Conservation (phyloP, 345 rosid genomes). For the Dipteronia dyeriana region DNA sequence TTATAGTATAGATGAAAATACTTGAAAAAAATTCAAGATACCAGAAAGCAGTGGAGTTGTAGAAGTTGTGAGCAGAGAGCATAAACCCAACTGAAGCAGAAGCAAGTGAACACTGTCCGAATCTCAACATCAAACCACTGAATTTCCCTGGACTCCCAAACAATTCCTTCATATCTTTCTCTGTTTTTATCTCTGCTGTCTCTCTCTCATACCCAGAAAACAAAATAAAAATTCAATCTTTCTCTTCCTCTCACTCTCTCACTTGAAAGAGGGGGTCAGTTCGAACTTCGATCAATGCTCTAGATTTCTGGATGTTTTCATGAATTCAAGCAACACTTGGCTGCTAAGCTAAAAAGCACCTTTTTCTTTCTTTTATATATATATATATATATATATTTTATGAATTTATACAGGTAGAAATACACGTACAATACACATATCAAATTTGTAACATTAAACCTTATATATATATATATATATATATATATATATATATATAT, state of each 20-base stretch:
- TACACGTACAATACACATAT: no score
- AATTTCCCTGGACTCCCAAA: conserved; percentile 49
- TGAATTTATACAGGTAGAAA: no score
- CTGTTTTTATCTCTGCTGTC: neutral
- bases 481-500: no score
- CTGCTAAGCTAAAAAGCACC: no score
- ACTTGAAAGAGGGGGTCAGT: neutral
- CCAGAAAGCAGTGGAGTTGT: conserved; percentile 48
- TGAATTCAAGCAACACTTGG: no score
- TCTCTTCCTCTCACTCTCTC: neutral
- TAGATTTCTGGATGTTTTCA: no score
- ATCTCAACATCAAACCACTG: conserved; percentile 43
- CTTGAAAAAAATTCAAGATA: conserved; percentile 5
- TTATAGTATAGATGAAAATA: neutral
- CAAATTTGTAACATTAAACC: no score
- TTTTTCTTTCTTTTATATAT: no score
- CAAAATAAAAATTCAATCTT: no score
- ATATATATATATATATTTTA: no score
- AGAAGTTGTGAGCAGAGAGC: conserved; percentile 41
- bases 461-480: no score
- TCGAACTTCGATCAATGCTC: neutral
- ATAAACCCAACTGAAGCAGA: conserved; percentile 45
- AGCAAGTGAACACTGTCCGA: conserved; percentile 43
- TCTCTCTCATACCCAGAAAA: neutral
- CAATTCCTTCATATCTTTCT: conserved; percentile 35